Base-by-base conservation (phyloP, 352 stramenopile genomes). In the Phytophthora meadii region DNA sequence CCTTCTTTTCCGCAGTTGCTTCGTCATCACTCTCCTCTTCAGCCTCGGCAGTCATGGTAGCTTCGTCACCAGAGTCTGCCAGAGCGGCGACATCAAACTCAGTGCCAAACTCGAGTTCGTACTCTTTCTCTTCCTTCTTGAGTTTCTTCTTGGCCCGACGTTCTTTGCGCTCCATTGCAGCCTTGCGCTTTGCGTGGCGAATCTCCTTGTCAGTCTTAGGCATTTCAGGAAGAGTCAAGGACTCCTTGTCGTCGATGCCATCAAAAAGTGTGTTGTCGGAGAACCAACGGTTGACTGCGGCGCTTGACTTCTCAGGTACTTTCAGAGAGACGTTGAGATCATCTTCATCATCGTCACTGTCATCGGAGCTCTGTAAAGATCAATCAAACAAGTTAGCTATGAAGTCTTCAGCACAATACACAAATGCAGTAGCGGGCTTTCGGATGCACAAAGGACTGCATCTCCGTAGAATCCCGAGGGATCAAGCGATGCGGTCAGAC, bases 201-300 rank as follows among this genome's bases (percentile, higher is more conserved):
- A 98, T 95, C 67, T 99, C 85, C 71, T 99, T 99, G 62, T 99
- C 98, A 0, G 97, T 99, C 76, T 98, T 98, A 0, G 97, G 97
- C 92, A 99, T 99, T 9, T 88, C 85, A 0, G 82, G 74, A 17
- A 92, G 28, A 9, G 52, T 41, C 44, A 72, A 15, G 0, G 65
- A 64, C 2, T 91, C 76, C 40, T 87, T 86, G 1, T 90, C 74
- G 2, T 90, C 78, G 2, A 94, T 82, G 10, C 81, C 81, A 0
- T 93, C 84, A 30, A 96, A 96, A 0, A 96, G 56, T 49, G 93
- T 82, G 74, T 95, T 96, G 48, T 85, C 84, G 0, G 83, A 91
- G 25, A 96, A 96, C 88, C 88, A 96, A 0, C 88, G 87, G 14
- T 80, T 88, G 4, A 94, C 84, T 0, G 84, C 88, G 8, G 87